Evolutionary conservation across 352 stramenopile genomes (phyloP).

Genomic region (Detonula confervacea): DNA sequence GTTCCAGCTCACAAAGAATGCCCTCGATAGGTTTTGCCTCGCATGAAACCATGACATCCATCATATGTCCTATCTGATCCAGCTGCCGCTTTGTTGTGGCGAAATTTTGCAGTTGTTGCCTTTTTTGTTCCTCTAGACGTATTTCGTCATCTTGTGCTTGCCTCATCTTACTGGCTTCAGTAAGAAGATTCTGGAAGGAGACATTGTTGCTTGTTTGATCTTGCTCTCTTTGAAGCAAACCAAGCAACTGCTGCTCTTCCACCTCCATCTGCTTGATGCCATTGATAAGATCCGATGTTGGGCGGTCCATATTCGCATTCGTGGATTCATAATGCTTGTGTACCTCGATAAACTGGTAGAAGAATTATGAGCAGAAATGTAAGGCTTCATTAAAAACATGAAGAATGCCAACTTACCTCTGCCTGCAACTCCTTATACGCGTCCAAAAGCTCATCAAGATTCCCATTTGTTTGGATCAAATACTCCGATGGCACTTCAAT

Average conservation of each 20-base stretch:
- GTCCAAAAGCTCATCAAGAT: slow-evolving; percentile 87
- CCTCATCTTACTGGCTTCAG: slow-evolving; percentile 88
- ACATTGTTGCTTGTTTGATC: slow-evolving; percentile 18
- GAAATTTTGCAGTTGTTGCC: slow-evolving; percentile 89
- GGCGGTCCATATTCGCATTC: slow-evolving; percentile 63
- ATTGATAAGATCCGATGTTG: slow-evolving; percentile 91
- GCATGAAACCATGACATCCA: slow-evolving; percentile 11
- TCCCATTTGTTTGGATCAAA: slow-evolving; percentile 85
- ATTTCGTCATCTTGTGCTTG: slow-evolving; percentile 94
- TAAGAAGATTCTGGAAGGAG: slow-evolving; percentile 61
- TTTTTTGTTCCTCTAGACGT: slow-evolving; percentile 89
- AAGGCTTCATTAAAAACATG: slow-evolving; percentile 6
- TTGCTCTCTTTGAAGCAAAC: slow-evolving; percentile 36
- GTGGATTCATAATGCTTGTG: slow-evolving; percentile 88
- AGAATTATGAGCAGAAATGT: not conserved
- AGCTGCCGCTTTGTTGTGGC: slow-evolving; percentile 88
- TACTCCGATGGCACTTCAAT: slow-evolving; percentile 93
- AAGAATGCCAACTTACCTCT: no score
- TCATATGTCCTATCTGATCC: slow-evolving; percentile 70
- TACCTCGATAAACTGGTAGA: slow-evolving; percentile 34
- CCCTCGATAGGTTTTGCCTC: slow-evolving; percentile 2
- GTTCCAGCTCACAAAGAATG: slow-evolving; percentile 22
- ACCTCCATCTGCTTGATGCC: slow-evolving; percentile 91
- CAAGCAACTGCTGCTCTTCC: slow-evolving; percentile 42
- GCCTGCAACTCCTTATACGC: slow-evolving; percentile 92